Evolutionary conservation across 371 early-diverging fungal species (phyloP).

Genomic region (Mortierella polycephala): DNA sequence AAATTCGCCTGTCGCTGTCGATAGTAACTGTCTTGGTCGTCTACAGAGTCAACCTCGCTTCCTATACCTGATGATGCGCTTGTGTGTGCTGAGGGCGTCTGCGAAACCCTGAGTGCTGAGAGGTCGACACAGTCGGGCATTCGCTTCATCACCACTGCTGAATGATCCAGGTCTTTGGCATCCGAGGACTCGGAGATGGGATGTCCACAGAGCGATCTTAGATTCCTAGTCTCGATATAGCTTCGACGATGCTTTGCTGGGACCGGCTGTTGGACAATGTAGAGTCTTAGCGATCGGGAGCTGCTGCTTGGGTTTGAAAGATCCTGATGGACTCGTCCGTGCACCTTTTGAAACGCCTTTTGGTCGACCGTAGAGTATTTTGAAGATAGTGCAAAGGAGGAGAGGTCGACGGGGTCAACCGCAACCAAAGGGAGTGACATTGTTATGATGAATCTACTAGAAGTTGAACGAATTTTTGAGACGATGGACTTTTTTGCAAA

Average conservation of each 20-base stretch:
- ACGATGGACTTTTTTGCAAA: no score
- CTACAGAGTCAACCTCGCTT: background rate
- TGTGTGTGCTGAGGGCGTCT: no score
- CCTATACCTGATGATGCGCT: no score
- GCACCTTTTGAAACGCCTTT: background rate
- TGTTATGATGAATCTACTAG: background rate
- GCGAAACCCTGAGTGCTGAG: background rate
- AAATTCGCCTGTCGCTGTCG: background rate
- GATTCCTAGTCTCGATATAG: slow-evolving; percentile 15
- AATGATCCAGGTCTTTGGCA: background rate
- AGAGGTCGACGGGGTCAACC: background rate
- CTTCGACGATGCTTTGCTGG: slow-evolving; percentile 21
- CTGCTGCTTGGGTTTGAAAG: background rate
- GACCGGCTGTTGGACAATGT: slow-evolving; percentile 28
- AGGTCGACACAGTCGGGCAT: background rate
- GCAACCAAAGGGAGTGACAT: background rate
- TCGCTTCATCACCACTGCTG: slow-evolving; percentile 4
- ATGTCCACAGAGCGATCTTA: slow-evolving; percentile 1
- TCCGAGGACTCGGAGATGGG: background rate
- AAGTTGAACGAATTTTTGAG: no score
- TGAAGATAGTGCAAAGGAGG: background rate
- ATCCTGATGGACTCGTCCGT: background rate
- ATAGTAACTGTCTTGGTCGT: background rate
- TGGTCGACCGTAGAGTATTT: background rate
- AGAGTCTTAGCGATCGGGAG: background rate